phyloP scores from a whole-genome alignment of 2,329 filamentous ascomycete genomes.

The Hypoxylon sp. region DNA sequence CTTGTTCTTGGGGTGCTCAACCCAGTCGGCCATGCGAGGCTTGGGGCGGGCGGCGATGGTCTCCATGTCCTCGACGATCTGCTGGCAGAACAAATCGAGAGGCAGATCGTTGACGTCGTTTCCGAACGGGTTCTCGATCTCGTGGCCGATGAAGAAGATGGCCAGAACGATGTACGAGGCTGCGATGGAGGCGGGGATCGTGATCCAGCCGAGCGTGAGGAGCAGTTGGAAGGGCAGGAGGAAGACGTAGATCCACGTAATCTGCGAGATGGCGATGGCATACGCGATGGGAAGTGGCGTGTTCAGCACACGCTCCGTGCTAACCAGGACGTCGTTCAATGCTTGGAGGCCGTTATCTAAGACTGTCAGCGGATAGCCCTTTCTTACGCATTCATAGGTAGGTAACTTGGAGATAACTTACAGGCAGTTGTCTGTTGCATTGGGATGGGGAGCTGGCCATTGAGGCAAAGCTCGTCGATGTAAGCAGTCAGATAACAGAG shows the following conservation, averaged over 20 bases:
- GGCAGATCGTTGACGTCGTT: slow-evolving; percentile 84
- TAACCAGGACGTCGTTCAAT: slow-evolving; percentile 76
- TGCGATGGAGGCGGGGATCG: slow-evolving; percentile 77
- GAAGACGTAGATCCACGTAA: slow-evolving; percentile 85
- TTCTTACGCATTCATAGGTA: no score
- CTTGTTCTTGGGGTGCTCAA: slow-evolving; percentile 56
- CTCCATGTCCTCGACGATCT: slow-evolving; percentile 77
- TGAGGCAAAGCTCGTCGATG: slow-evolving; percentile 66
- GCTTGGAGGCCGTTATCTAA: slow-evolving; percentile 66
- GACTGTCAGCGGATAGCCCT: no score
- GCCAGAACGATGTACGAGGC: slow-evolving; percentile 86
- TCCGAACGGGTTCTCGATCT: slow-evolving; percentile 88
- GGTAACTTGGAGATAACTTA: slow-evolving; percentile 39
- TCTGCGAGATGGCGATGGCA: slow-evolving; percentile 84
- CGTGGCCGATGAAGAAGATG: slow-evolving; percentile 75
- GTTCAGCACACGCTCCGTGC: slow-evolving; percentile 80
- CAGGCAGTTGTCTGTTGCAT: slow-evolving; percentile 67
- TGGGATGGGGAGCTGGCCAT: slow-evolving; percentile 63
- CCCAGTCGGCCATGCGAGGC: slow-evolving; percentile 60
- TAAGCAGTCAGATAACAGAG: slow-evolving; percentile 75
- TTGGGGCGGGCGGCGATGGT: slow-evolving; percentile 69
- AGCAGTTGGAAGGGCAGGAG: slow-evolving; percentile 84
- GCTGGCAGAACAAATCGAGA: slow-evolving; percentile 78
- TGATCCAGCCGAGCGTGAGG: slow-evolving; percentile 70
- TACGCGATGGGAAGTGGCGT: slow-evolving; percentile 86